phyloP scores from a whole-genome alignment of 2,329 filamentous ascomycete species.

The Diaporthe eres region DNA sequence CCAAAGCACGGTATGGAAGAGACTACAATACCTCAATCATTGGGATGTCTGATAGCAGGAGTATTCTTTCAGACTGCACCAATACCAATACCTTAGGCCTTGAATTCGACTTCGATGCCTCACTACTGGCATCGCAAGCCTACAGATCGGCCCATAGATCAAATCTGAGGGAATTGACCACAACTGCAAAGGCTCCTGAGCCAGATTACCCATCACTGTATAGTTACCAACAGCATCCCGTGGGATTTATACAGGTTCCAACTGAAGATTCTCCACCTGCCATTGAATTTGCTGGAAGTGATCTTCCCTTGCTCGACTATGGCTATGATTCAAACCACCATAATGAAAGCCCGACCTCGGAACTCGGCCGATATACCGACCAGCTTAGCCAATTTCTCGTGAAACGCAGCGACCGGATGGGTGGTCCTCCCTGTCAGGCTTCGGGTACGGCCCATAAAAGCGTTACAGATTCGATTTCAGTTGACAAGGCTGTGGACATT shows the following conservation, averaged over 20 bases:
- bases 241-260: neutral
- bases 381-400: neutral
- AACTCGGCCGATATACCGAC: neutral
- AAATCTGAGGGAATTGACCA: neutral
- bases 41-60: neutral
- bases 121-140: neutral
- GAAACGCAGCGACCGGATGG: neutral
- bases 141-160: neutral
- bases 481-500: neutral
- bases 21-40: neutral
- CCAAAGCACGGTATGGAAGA: no score
- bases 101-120: neutral
- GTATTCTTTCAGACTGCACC: neutral
- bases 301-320: neutral
- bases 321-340: neutral
- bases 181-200: neutral
- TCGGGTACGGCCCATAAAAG: neutral
- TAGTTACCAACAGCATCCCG: neutral
- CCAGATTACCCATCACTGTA: neutral
- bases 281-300: neutral
- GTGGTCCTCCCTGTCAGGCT: neutral
- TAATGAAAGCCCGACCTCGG: neutral
- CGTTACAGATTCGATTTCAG: neutral
- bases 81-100: neutral
- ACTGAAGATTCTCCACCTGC: neutral